Conservation (phyloP, 495 filamentous ascomycete species). For the Aspergillus indologenus region DNA sequence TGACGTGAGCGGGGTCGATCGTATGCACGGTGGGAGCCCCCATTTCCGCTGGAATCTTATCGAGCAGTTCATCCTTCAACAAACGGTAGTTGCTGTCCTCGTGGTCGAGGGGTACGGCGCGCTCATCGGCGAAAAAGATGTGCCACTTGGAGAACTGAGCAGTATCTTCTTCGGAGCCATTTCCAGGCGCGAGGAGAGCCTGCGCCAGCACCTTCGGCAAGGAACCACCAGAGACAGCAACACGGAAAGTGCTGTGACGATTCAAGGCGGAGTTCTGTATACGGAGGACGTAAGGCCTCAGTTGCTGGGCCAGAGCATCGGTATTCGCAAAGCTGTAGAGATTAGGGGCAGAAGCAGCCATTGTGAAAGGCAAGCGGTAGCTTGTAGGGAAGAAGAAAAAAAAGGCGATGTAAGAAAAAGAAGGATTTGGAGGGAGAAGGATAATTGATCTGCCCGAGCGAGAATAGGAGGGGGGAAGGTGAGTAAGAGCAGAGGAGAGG, state of each 20-base stretch:
- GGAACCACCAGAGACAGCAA: conserved; percentile 92
- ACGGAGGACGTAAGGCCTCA: conserved; percentile 77
- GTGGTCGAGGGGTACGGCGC: conserved; percentile 86
- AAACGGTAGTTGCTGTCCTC: conserved; percentile 91
- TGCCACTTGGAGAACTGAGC: conserved; percentile 87
- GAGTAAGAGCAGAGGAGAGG: neutral
- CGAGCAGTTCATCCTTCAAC: conserved; percentile 79
- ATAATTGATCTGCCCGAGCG: no score
- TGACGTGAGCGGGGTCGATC: conserved; percentile 67
- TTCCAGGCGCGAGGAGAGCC: conserved; percentile 65
- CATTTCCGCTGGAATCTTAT: conserved; percentile 70
- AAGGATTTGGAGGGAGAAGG: no score
- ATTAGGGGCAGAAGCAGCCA: conserved; percentile 60
- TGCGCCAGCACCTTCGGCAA: conserved; percentile 81
- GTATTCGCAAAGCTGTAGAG: conserved; percentile 75
- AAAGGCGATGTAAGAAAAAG: neutral
- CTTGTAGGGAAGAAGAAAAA: conserved; percentile 1
- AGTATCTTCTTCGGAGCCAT: conserved; percentile 55
- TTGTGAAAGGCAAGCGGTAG: conserved; percentile 23
- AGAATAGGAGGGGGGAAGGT: no score
- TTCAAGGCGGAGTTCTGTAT: conserved; percentile 72
- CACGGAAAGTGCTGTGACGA: conserved; percentile 80
- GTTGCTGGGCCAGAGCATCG: conserved; percentile 64
- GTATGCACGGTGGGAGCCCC: conserved; percentile 69
- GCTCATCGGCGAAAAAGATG: conserved; percentile 98